phyloP scores from a whole-genome alignment of 352 stramenopile species.

The Pythium diclinum region DNA sequence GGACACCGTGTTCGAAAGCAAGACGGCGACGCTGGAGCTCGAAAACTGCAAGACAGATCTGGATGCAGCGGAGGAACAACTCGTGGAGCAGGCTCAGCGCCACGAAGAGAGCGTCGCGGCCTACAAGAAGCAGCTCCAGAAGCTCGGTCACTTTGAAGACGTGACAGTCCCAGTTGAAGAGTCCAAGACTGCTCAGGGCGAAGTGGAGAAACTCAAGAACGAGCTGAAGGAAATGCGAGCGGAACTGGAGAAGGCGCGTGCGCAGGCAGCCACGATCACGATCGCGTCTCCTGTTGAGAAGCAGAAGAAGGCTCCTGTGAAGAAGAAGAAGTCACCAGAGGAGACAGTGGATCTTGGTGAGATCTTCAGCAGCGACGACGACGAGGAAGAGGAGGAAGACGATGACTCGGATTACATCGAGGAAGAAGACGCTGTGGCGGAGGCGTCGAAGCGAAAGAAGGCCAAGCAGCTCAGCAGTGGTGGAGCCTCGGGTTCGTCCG shows the following conservation, averaged over 20 bases:
- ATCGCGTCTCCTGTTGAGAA: not conserved
- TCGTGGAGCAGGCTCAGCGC: conserved; percentile 27
- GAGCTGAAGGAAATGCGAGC: conserved; percentile 27
- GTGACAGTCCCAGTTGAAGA: not conserved
- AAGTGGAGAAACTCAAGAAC: conserved; percentile 16
- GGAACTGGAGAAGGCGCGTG: conserved; percentile 20
- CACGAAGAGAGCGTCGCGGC: conserved; percentile 25
- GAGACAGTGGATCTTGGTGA: conserved; percentile 46
- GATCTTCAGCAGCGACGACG: conserved; percentile 50
- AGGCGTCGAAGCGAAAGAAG: conserved; percentile 13
- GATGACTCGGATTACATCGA: conserved; percentile 72
- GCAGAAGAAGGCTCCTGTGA: conserved; percentile 37
- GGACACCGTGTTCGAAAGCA: conserved; percentile 40
- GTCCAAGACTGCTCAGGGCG: not conserved
- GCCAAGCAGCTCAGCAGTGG: not conserved
- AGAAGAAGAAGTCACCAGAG: conserved; percentile 27
- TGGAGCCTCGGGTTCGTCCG: not conserved
- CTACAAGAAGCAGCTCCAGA: conserved; percentile 30
- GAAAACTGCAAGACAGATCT: conserved; percentile 37
- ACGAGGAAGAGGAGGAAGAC: conserved; percentile 54
- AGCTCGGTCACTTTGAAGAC: conserved; percentile 20
- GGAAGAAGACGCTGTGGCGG: conserved; percentile 27
- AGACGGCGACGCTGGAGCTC: conserved; percentile 34
- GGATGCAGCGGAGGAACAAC: conserved; percentile 30
- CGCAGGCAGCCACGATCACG: not conserved